A percentile compares a stretch with the other conserved stretches of the same genome.
These are phyloP conservation scores for Barbatosphaeria neglecta DNA, from an alignment of 495 filamentous ascomycete species.

Conservation along the genomic window DNA sequence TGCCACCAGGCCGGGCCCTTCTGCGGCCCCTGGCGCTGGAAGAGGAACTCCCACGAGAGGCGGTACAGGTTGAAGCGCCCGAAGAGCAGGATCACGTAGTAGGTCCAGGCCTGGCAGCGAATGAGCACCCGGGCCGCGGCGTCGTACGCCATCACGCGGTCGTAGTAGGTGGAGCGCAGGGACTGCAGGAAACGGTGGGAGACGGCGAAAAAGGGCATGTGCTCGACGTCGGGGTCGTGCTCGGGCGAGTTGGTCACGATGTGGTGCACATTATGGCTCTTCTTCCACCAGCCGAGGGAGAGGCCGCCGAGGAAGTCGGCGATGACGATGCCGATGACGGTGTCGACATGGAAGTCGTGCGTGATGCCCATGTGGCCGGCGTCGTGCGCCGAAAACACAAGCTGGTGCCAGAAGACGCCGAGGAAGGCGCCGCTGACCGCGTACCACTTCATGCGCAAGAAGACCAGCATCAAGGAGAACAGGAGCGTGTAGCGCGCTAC, in stretches of 20 bases:
- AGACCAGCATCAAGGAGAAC: conserved; percentile 22
- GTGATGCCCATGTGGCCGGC: conserved; percentile 39
- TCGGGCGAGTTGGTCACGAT: conserved; percentile 39
- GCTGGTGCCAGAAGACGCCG: conserved; percentile 40
- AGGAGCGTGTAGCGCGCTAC: conserved; percentile 24
- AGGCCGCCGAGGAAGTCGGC: conserved; percentile 38
- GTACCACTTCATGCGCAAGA: conserved; percentile 28
- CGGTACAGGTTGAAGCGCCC: conserved; percentile 40
- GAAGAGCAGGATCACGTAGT: conserved; percentile 40
- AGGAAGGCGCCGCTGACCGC: conserved; percentile 31
- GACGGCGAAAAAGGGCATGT: conserved; percentile 37
- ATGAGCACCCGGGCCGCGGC: conserved; percentile 25
- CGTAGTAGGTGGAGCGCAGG: conserved; percentile 31
- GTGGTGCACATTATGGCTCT: conserved; percentile 42
- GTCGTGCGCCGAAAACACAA: conserved; percentile 44
- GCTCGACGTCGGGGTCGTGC: conserved; percentile 42
- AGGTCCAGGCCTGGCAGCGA: conserved; percentile 33
- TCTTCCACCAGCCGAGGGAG: conserved; percentile 42
- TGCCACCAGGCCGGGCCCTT: conserved; percentile 33
- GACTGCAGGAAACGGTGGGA: conserved; percentile 33
- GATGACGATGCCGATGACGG: conserved; percentile 35
- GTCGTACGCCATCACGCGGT: conserved; percentile 34
- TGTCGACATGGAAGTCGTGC: conserved; percentile 32
- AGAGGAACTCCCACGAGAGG: conserved; percentile 33
- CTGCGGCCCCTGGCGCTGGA: conserved; percentile 17